Evolutionary conservation across 1,284 basidiomycete species (phyloP).

Genomic region (Apiotrichum montevideense): DNA sequence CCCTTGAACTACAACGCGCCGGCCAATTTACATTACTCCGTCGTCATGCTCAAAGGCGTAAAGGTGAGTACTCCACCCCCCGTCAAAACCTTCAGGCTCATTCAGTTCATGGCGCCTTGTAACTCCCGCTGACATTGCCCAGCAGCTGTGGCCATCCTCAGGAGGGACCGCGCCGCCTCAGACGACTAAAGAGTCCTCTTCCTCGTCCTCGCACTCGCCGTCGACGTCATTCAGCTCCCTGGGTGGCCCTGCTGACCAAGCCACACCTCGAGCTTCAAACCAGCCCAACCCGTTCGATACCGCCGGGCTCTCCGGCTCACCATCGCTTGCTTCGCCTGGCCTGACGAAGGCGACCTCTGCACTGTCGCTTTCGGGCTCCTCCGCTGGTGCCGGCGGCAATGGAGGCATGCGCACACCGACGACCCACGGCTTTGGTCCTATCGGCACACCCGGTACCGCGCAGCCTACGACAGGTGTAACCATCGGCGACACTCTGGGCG

Average conservation of each 20-base stretch:
- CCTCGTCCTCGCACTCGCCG: conserved; percentile 29
- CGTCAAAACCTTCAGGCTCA: too few relatives aligned
- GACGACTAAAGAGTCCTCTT: conserved; percentile 10
- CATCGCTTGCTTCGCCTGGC: conserved; percentile 17
- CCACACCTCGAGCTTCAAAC: conserved; percentile 60
- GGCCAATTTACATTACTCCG: not conserved
- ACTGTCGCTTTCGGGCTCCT: conserved; percentile 34
- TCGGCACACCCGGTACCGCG: conserved; percentile 42
- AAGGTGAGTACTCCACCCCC: conserved; percentile 27
- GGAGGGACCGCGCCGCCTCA: conserved; percentile 6
- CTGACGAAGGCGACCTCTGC: conserved; percentile 44
- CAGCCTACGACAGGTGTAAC: conserved; percentile 44
- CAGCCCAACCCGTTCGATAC: conserved; percentile 65
- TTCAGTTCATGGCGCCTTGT: too few relatives aligned
- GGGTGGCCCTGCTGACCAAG: conserved; percentile 56
- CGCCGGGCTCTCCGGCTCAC: conserved; percentile 10
- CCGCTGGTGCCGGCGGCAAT: conserved; percentile 17
- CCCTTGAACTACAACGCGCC: not conserved
- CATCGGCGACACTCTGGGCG: conserved; percentile 39
- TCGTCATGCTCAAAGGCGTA: conserved; percentile 43
- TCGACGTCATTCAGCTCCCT: conserved; percentile 35
- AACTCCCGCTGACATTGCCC: conserved; percentile 7
- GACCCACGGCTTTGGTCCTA: conserved; percentile 37
- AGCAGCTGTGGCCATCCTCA: conserved; percentile 41
- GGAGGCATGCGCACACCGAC: conserved; percentile 39